These are phyloP conservation scores for Beauveria sp. DNA, from an alignment of 2,329 filamentous ascomycete genomes.

Conservation along the genomic window DNA sequence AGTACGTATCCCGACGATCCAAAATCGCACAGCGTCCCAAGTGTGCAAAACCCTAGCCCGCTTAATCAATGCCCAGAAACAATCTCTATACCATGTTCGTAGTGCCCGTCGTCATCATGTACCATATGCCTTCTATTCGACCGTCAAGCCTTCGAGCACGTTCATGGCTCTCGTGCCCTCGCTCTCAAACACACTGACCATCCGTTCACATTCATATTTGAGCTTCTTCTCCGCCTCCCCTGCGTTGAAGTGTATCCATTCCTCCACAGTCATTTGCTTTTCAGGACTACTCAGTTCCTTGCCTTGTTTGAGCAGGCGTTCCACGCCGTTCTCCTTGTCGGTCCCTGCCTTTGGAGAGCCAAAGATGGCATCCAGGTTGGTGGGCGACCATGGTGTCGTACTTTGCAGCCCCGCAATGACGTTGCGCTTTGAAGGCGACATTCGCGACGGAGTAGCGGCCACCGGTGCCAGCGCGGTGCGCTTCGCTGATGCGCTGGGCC, in stretches of 20 bases:
- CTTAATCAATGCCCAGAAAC: constrained; percentile 5
- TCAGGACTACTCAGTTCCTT: constrained; percentile 64
- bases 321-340: constrained; percentile 46
- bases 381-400: constrained; percentile 59
- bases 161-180: constrained; percentile 74
- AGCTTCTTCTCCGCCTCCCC: constrained; percentile 71
- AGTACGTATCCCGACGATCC: constrained; percentile 4
- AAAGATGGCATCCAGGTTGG: constrained; percentile 71
- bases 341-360: constrained; percentile 32
- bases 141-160: constrained; percentile 64
- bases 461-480: constrained; percentile 39
- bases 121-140: constrained; percentile 28
- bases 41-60: constrained; percentile 3
- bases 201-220: constrained; percentile 70
- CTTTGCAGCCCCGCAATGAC: constrained; percentile 48
- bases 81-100: neutral
- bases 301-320: constrained; percentile 44
- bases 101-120: neutral
- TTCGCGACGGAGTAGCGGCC: constrained; percentile 38
- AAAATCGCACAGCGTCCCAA: constrained; percentile 1
- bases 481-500: constrained; percentile 39
- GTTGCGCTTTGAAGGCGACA: constrained; percentile 57
- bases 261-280: constrained; percentile 84
- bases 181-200: constrained; percentile 76
- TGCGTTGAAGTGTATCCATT: constrained; percentile 84